Evolutionary conservation across 164 flowering plant genomes (phyloP), one percentile per base, ranked within the genome.

Genomic region (Annona cherimola): DNA sequence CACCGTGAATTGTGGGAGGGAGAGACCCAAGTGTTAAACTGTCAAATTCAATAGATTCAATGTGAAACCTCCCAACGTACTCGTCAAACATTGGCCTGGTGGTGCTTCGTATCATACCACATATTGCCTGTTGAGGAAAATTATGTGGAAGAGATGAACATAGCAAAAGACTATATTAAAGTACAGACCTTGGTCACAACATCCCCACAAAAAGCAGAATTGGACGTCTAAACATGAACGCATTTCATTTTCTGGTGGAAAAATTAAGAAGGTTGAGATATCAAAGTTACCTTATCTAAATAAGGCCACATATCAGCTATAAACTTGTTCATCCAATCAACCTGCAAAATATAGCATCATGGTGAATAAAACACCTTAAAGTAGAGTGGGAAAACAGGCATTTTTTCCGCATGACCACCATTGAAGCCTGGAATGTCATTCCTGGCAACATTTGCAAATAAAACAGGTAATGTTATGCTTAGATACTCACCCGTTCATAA

Each of bases 281-380:
- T 26, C 43, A 64, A 70, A 61, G 68, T 59, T 74, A 87, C 93
- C 93, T 87, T 89, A 76, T 89, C 85, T 44, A 89, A 83, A 77
- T 78, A 86, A 63, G 94, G 97, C 99, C 97, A 94, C 90, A 88
- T 87, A 63, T 86, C 79, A 20, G 50, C 68, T 43, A 91, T 14
- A 66, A 88, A 79, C 75, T 83, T 89, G 85, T 91, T 94, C 70
- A 92, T 74, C 99, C 97, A 94, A 67, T 94, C 96, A 45, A 92
- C 94, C 98, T 94, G 85, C 71, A 78, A 12, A 66, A 67, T 19
- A 9, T 41, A 62, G 26, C 65, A 1, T n/a, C 4, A 12, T 6
- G 5, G 16, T 50, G 18, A 63, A 59, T 16, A 41, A 61, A 11
- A 41, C 61, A 16, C 14, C 39, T 1, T 62, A 40, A 1, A 35